Evolutionary conservation across 495 filamentous ascomycete genomes (phyloP).

Genomic region (Mytilinidion resinicola): DNA sequence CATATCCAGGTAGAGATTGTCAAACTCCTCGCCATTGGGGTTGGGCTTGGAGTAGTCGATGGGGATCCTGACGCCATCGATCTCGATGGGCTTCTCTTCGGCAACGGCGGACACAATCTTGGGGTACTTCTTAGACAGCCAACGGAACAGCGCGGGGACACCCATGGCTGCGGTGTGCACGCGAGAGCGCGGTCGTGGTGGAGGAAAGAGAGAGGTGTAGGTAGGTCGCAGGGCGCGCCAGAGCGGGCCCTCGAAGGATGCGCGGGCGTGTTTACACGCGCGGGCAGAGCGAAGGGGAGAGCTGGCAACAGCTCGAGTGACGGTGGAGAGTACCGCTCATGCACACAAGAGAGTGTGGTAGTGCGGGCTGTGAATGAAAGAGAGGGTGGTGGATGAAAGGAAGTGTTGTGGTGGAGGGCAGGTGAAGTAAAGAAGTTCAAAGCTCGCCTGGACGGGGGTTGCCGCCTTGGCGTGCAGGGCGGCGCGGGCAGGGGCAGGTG

Average conservation of each 20-base stretch:
- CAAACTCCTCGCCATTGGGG: conserved; percentile 95
- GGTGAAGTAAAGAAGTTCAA: no score
- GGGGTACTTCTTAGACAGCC: conserved; percentile 91
- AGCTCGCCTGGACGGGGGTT: no score
- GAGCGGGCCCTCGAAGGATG: not conserved
- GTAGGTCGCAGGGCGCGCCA: not conserved
- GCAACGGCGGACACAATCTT: conserved; percentile 90
- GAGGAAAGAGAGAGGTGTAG: not conserved
- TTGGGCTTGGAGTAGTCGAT: conserved; percentile 79
- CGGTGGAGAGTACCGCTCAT: no score
- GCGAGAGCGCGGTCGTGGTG: not conserved
- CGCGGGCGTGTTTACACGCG: not conserved
- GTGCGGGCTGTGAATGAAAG: no score
- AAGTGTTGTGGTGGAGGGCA: no score
- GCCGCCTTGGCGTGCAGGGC: no score
- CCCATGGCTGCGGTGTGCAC: conserved; percentile 57
- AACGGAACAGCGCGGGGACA: conserved; percentile 89
- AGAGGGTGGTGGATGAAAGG: no score
- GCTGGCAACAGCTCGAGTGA: no score
- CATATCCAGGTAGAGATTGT: conserved; percentile 99
- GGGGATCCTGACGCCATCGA: conserved; percentile 76
- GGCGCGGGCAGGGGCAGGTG: no score
- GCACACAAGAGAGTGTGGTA: no score
- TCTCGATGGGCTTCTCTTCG: conserved; percentile 70
- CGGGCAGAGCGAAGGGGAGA: not conserved